phyloP scores from a whole-genome alignment of 2,329 filamentous ascomycete genomes.

The Monosporascus cannonballus region DNA sequence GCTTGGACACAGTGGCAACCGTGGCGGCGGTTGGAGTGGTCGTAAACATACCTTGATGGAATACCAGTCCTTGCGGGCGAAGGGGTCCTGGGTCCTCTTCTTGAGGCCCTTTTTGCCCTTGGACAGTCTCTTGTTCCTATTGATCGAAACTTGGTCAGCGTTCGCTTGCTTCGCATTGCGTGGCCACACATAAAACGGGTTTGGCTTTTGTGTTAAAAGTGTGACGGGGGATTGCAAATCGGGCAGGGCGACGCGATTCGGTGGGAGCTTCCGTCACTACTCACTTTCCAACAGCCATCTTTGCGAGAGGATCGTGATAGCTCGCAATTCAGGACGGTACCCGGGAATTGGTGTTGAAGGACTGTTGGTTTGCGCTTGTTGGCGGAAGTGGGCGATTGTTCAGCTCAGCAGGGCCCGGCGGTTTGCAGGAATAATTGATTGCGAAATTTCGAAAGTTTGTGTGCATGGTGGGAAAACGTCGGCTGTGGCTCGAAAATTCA shows the following conservation, averaged over 20 bases:
- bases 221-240: too few relatives aligned
- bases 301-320: conserved; percentile 48
- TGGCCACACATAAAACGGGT: too few relatives aligned
- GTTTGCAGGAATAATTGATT: neutral
- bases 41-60: conserved; percentile 71
- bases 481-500: neutral
- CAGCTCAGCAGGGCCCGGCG: conserved; percentile 20
- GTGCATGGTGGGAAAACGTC: neutral
- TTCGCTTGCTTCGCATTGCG: too few relatives aligned
- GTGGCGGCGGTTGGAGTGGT: neutral
- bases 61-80: conserved; percentile 99
- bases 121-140: conserved; percentile 99
- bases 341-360: conserved; percentile 21
- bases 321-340: conserved; percentile 28
- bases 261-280: conserved; percentile 20
- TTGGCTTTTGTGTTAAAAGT: too few relatives aligned
- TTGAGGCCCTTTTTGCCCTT: conserved; percentile 99
- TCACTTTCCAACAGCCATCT: conserved; percentile 79
- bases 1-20: neutral
- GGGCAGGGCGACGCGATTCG: too few relatives aligned
- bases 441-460: neutral
- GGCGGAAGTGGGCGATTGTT: conserved; percentile 21
- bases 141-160: conserved; percentile 17
- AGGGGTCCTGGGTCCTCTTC: conserved; percentile 98
- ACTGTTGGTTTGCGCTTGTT: conserved; percentile 19